Conservation (phyloP, 495 filamentous ascomycete species). For the Trichoderma erinaceum region DNA sequence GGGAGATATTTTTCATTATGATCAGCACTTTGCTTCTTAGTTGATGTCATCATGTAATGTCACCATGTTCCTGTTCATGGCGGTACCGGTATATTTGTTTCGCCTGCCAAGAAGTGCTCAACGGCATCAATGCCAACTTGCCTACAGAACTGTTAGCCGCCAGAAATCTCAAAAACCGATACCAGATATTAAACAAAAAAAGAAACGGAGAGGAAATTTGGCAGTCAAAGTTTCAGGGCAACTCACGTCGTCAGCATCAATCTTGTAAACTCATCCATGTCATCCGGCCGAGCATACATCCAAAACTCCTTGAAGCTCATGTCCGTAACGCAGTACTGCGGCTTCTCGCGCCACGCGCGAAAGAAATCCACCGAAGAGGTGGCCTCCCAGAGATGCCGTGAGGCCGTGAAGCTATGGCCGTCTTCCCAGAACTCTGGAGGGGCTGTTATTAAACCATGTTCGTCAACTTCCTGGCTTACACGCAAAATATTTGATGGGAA, state of each 20-base stretch:
- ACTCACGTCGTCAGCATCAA: constrained; percentile 23
- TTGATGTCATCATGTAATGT: too few relatives aligned
- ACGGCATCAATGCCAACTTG: constrained; percentile 14
- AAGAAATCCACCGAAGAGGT: constrained; percentile 25
- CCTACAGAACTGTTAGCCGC: background rate
- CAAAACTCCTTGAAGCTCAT: constrained; percentile 24
- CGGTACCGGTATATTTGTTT: background rate
- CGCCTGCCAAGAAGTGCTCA: constrained; percentile 7
- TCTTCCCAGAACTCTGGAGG: constrained; percentile 20
- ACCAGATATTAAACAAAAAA: background rate
- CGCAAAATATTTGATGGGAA: background rate
- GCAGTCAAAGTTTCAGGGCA: background rate
- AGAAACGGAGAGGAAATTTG: background rate
- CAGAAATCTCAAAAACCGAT: background rate
- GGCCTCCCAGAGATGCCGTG: constrained; percentile 24
- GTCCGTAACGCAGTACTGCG: constrained; percentile 22
- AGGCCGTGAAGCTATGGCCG: constrained; percentile 23
- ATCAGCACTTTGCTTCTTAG: too few relatives aligned
- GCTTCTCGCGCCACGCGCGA: constrained; percentile 25
- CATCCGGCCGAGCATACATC: constrained; percentile 21
- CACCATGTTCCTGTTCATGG: too few relatives aligned
- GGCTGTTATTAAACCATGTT: constrained; percentile 14
- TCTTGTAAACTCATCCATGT: constrained; percentile 24
- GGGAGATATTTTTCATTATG: too few relatives aligned
- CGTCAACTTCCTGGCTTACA: background rate